Conservation (phyloP, 2,329 filamentous ascomycete genomes). For the Furcasterigmium sp. region DNA sequence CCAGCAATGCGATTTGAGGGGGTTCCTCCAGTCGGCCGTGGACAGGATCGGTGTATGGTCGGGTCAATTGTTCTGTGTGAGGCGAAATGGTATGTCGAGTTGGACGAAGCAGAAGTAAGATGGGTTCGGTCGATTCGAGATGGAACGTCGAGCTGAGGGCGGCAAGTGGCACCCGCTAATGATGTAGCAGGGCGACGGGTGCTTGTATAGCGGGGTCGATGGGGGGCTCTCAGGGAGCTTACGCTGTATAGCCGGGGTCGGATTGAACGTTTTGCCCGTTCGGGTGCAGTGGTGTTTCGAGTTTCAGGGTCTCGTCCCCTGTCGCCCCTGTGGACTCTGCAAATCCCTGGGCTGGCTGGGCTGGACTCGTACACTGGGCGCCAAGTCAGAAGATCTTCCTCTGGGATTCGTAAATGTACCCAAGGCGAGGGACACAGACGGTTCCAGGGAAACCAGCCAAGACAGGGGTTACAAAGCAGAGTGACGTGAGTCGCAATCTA, state of each 20-base stretch:
- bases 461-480: background rate
- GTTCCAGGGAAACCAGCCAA: background rate
- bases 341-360: background rate
- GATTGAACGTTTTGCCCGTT: too few relatives aligned
- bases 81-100: too few relatives aligned
- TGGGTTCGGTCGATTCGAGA: too few relatives aligned
- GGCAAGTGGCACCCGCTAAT: constrained; percentile 1
- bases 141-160: background rate
- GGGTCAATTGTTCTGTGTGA: too few relatives aligned
- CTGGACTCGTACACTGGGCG: background rate
- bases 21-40: too few relatives aligned
- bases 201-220: background rate
- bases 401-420: background rate
- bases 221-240: too few relatives aligned
- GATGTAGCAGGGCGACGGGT: background rate
- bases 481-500: background rate
- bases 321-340: too few relatives aligned
- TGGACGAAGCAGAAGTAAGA: too few relatives aligned
- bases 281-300: background rate
- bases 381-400: background rate
- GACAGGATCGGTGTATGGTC: too few relatives aligned
- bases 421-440: background rate
- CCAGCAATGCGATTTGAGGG: too few relatives aligned
- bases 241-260: too few relatives aligned
- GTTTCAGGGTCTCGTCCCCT: background rate